Percentiles rank a stretch among this genome's conserved stretches.
phyloP scores from a whole-genome alignment of 345 rosid genomes.

The Arabidopsis suecica region DNA sequence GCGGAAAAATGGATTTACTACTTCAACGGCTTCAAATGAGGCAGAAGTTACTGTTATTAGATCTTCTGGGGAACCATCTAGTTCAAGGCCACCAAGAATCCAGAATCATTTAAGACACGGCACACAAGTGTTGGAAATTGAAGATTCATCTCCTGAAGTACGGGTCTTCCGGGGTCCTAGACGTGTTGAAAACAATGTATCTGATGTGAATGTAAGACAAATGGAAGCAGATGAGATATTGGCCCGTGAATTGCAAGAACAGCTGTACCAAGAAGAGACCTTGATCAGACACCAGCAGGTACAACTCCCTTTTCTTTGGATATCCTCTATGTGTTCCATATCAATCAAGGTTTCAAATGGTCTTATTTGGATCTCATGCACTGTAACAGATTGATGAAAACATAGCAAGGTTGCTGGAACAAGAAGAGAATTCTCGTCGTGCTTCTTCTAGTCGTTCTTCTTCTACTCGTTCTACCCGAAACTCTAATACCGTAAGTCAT shows the following conservation, averaged over 20 bases:
- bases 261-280: constrained; percentile 66
- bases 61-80: constrained; percentile 64
- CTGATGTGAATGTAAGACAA: constrained; percentile 71
- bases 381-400: constrained; percentile 64
- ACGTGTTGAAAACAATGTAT: constrained; percentile 47
- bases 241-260: constrained; percentile 93
- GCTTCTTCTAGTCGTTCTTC: constrained; percentile 44
- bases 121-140: constrained; percentile 53
- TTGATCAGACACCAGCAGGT: constrained; percentile 56
- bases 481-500: constrained; percentile 52
- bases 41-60: constrained; percentile 56
- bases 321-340: constrained; percentile 16
- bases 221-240: constrained; percentile 87
- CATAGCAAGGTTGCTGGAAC: constrained; percentile 67
- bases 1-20: constrained; percentile 51
- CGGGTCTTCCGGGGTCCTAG: constrained; percentile 40
- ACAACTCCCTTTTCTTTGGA: constrained; percentile 16
- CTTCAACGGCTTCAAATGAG: constrained; percentile 50
- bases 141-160: constrained; percentile 53
- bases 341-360: constrained; percentile 23
- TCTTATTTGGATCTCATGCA: constrained; percentile 7
- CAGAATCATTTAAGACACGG: constrained; percentile 43
- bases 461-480: constrained; percentile 40
- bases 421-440: constrained; percentile 56
- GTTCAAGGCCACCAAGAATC: constrained; percentile 59